Evolutionary conservation across 1,139 yeast species (phyloP), one percentile per base, ranked within the genome.

Genomic region (Citeromyces hawaiiensis): DNA sequence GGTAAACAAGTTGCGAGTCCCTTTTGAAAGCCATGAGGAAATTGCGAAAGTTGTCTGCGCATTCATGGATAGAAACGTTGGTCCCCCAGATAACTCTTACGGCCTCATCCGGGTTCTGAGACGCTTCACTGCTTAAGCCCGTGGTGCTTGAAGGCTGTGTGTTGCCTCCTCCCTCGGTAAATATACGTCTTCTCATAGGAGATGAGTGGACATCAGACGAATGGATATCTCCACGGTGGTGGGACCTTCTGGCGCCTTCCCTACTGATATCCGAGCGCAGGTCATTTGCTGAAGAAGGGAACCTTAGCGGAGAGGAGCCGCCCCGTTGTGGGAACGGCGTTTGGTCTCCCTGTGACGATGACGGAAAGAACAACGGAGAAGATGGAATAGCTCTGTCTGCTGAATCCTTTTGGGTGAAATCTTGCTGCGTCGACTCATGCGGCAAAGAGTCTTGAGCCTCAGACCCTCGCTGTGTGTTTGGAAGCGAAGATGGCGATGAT

Each of bases 41-140:
- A 47, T 80, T 81, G 47, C 94, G 70, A 62, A 91, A 91, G 39
- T 72, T 69, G 48, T 76, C 79, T 40, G 85, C 73, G 51, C 91
- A 80, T 53, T 91, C 96, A 51, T 78, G 83, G 51, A 93, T 87
- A 35, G 94, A 82, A 25, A 91, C 96, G 55, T 91, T 88, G 2
- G 99, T 91, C 57, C 99, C 99, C 99, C 99, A 91, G 52, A 91
- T 88, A 42, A 91, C 94, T 53, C 94, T 73, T 29, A 79, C 75
- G 1, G 94, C 93, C 47, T 80, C 93, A 39, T 63, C 51, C 17
- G 42, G 35, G 3, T 41, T 35, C n/a, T 53, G 52, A 8, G 56
- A 48, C 21, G 49, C 37, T 9, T 44, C 6, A 55, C 53, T 8
- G 49, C 52, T 5, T 48, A 48, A 37, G 44, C 53, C 7, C 57